These are phyloP conservation scores for Hypholoma sublateritium DNA, from an alignment of 768 basidiomycete species.

Conservation along the genomic window DNA sequence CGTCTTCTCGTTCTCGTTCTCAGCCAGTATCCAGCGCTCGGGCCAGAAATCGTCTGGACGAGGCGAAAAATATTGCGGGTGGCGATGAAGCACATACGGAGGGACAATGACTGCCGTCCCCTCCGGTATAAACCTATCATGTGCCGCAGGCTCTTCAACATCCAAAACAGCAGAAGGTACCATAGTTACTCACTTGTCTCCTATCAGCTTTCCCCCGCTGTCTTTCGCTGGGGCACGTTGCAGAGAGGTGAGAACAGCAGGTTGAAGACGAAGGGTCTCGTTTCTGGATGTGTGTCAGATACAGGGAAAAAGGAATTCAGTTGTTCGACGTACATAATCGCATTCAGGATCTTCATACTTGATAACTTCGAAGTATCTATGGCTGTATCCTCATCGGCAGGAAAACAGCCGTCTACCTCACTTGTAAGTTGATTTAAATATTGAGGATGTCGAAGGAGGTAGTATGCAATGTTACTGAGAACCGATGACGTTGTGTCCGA, in stretches of 20 bases:
- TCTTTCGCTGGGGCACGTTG: conserved; percentile 31
- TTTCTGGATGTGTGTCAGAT: conserved; percentile 22
- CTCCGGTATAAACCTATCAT: conserved; percentile 35
- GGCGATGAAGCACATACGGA: conserved; percentile 36
- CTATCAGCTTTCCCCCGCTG: conserved; percentile 28
- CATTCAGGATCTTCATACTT: conserved; percentile 26
- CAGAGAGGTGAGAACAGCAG: conserved; percentile 34
- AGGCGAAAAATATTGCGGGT: conserved; percentile 37
- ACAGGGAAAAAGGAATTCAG: neutral
- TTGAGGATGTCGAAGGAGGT: conserved; percentile 22
- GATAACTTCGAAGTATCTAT: conserved; percentile 16
- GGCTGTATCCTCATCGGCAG: conserved; percentile 5
- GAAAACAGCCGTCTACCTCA: conserved; percentile 24
- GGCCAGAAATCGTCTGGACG: conserved; percentile 36
- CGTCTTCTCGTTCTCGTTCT: neutral
- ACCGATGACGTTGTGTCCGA: conserved; percentile 30
- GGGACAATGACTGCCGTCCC: conserved; percentile 37
- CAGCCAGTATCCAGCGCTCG: conserved; percentile 34
- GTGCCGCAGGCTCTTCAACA: neutral
- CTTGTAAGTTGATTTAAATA: conserved; percentile 20
- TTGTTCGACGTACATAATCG: conserved; percentile 28
- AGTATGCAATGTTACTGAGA: conserved; percentile 26
- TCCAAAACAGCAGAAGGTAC: neutral
- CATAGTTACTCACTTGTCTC: conserved; percentile 24
- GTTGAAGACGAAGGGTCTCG: conserved; percentile 37